Percentiles rank a stretch among this genome's conserved stretches.
Evolutionary conservation across 2,329 filamentous ascomycete genomes (phyloP).

Genomic region (Alternaria sp.): DNA sequence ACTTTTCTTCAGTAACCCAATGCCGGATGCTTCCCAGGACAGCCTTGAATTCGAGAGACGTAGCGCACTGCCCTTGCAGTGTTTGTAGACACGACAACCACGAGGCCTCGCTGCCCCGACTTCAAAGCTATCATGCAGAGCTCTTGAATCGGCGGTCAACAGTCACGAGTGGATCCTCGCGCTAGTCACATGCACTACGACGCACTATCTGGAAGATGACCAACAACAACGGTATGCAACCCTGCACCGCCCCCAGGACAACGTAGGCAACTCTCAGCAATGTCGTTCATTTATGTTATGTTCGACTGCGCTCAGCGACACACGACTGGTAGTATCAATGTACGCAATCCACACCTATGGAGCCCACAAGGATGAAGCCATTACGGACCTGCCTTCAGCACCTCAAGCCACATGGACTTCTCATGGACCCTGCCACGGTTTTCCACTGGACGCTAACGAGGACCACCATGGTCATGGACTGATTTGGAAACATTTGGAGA

Average conservation of each 20-base stretch:
- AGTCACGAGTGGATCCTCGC: slow-evolving; percentile 27
- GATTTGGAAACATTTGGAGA: slow-evolving; percentile 27
- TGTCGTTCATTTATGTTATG: slow-evolving; percentile 37
- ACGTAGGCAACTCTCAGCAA: slow-evolving; percentile 30
- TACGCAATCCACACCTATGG: slow-evolving; percentile 5
- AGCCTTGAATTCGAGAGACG: slow-evolving; percentile 15
- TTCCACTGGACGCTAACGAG: slow-evolving; percentile 1
- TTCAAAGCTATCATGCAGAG: slow-evolving; percentile 35
- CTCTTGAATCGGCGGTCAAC: slow-evolving; percentile 35
- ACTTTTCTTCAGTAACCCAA: slow-evolving; percentile 29
- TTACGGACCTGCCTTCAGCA: slow-evolving; percentile 1
- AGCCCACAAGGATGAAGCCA: neutral
- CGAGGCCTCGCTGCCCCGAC: slow-evolving; percentile 29
- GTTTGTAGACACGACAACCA: slow-evolving; percentile 37
- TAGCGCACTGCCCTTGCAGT: slow-evolving; percentile 31
- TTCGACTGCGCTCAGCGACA: slow-evolving; percentile 27
- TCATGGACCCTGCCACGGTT: neutral
- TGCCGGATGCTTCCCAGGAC: slow-evolving; percentile 7
- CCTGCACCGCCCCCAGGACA: slow-evolving; percentile 24
- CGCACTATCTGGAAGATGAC: slow-evolving; percentile 24
- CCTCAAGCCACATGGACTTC: neutral
- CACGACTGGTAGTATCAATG: slow-evolving; percentile 17
- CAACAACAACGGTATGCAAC: slow-evolving; percentile 14
- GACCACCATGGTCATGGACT: slow-evolving; percentile 9
- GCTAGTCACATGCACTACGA: slow-evolving; percentile 25